These are phyloP conservation scores for Phellinidium pouzarii DNA, from an alignment of 1,284 basidiomycete species.

Conservation along the genomic window DNA sequence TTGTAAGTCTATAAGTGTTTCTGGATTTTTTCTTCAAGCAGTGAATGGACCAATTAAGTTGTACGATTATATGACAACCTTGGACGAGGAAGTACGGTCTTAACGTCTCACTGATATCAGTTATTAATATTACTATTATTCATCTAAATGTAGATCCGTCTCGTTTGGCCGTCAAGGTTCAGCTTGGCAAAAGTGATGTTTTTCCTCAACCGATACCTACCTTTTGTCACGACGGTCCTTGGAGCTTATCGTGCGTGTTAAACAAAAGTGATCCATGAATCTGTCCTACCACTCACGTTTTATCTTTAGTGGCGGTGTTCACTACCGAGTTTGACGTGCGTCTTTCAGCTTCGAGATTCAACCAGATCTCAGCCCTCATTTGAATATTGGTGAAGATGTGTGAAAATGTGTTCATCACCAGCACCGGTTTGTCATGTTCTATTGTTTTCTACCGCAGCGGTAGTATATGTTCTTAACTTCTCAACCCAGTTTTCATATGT, in stretches of 20 bases:
- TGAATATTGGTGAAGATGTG: background rate
- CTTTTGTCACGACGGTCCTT: slow-evolving; percentile 1
- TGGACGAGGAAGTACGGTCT: slow-evolving; percentile 2
- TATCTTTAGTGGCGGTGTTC: background rate
- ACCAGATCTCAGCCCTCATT: background rate
- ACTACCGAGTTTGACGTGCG: background rate
- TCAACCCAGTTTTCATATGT: background rate
- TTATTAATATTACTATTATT: background rate
- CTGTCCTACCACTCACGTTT: background rate
- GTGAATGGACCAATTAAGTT: background rate
- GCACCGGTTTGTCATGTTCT: background rate
- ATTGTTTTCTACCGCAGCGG: background rate
- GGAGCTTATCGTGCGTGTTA: background rate
- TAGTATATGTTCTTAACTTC: background rate
- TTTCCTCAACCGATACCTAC: slow-evolving; percentile 12
- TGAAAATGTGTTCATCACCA: background rate
- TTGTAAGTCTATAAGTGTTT: background rate
- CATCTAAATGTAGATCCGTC: background rate
- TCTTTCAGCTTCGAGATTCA: background rate
- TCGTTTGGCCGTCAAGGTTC: slow-evolving; percentile 8
- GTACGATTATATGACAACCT: slow-evolving; percentile 11
- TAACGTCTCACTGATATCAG: background rate
- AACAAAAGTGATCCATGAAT: background rate
- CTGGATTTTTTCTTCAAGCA: background rate
- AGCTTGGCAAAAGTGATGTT: slow-evolving; percentile 11